Percentiles rank a stretch among this genome's conserved stretches.
phyloP scores from a whole-genome alignment of 352 stramenopile species.

The Globisporangium okanoganense region DNA sequence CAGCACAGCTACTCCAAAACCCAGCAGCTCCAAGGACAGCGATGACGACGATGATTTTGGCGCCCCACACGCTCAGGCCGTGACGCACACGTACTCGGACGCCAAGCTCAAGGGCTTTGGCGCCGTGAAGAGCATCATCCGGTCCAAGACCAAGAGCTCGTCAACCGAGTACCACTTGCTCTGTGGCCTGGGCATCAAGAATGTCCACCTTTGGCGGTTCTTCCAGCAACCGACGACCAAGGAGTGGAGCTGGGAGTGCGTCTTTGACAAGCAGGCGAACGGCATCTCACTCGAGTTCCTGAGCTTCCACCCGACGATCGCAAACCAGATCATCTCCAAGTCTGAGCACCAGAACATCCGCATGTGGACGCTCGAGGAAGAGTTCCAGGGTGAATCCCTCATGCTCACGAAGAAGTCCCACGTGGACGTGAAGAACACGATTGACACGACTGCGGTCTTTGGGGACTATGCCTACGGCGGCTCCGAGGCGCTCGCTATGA shows the following conservation, averaged over 20 bases:
- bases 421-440: slow-evolving; percentile 67
- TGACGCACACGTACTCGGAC: slow-evolving; percentile 73
- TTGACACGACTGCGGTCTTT: slow-evolving; percentile 61
- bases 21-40: slow-evolving; percentile 8
- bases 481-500: slow-evolving; percentile 55
- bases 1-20: background rate
- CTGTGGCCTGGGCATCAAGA: slow-evolving; percentile 85
- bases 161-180: slow-evolving; percentile 73
- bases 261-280: slow-evolving; percentile 87
- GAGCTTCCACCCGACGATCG: slow-evolving; percentile 49
- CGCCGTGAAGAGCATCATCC: slow-evolving; percentile 60
- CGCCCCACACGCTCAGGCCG: slow-evolving; percentile 39
- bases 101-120: slow-evolving; percentile 85
- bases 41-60: slow-evolving; percentile 34
- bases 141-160: slow-evolving; percentile 23
- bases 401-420: slow-evolving; percentile 68
- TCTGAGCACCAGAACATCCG: slow-evolving; percentile 84
- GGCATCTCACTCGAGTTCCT: slow-evolving; percentile 83
- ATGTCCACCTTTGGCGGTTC: slow-evolving; percentile 84
- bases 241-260: slow-evolving; percentile 76
- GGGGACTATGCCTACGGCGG: slow-evolving; percentile 76
- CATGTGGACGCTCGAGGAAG: slow-evolving; percentile 75
- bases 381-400: slow-evolving; percentile 25
- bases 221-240: slow-evolving; percentile 33
- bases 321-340: slow-evolving; percentile 76